Base-by-base conservation (phyloP, 495 filamentous ascomycete genomes). In the Trichoderma gamsii region DNA sequence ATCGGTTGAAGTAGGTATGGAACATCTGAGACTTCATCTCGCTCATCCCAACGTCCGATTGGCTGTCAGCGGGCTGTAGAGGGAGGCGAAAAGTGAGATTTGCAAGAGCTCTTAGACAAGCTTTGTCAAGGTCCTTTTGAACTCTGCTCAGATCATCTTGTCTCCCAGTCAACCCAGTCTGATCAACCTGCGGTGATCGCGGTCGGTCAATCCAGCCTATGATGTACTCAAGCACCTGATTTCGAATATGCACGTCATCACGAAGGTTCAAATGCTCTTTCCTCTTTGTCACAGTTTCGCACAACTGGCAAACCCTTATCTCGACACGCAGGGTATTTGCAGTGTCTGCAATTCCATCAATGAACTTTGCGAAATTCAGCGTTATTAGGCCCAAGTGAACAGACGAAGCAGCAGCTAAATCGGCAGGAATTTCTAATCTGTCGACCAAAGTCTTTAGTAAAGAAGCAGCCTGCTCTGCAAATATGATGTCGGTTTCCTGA, bases 21-120 rank as follows among this genome's bases (percentile, higher is more conserved):
- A 89, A 89, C 84, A 89, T 85, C 69, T 88, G 81, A 5, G 80
- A 82, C 68, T 88, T 87, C 41, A 85, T 79, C 76, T 88, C 87
- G 67, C 85, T 87, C 1, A 84, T 83, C 67, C 85, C 84, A 0
- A 83, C 86, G 72, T 89, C 87, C 41, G 76, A 84, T 69, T 85
- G 84, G 3, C 82, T 83, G 61, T 88, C 87, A n/a, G 82, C 81
- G 0, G 86, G 86, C 69, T 89, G 87, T 15, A 89, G 76, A 18
- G 87, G 86, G 16, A 89, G 75, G 35, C 86, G 85, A 73, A 85
- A 87, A 6, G 87, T 84, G n/a, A 89, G 77, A 68, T 84, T 83
- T 9, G 86, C 84, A 15, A 89, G 78, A 51, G 85, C 84, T 64
- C 82, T 79, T 21, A 89, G 79, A 70, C 85, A 89, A 21, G 87